Conservation (phyloP, 306 rosid species). For the Rosa persica region DNA sequence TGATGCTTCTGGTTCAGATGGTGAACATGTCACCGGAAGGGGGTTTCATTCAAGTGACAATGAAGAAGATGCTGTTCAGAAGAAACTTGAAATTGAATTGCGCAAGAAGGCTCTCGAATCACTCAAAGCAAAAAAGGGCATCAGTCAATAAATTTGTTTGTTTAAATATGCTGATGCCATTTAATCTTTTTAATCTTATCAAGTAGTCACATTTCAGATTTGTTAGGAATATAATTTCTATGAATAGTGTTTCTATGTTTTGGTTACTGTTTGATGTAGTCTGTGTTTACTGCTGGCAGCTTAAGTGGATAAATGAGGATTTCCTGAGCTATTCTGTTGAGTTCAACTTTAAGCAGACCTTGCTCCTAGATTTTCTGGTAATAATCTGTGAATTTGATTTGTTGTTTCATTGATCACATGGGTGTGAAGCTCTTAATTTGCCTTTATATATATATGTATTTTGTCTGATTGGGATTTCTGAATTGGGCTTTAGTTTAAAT, state of each 20-base stretch:
- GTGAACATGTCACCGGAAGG: slow-evolving; percentile 40
- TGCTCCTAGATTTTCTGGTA: slow-evolving; percentile 51
- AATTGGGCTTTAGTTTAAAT: neutral
- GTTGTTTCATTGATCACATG: slow-evolving; percentile 10
- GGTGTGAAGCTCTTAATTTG: slow-evolving; percentile 3
- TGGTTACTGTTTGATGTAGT: slow-evolving; percentile 35
- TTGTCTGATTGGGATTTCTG: neutral
- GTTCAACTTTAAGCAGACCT: slow-evolving; percentile 47
- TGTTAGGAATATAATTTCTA: slow-evolving; percentile 31
- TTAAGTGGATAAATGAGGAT: slow-evolving; percentile 55
- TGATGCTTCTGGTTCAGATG: slow-evolving; percentile 58
- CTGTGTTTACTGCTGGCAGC: slow-evolving; percentile 55
- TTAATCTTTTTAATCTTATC: neutral
- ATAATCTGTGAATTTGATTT: slow-evolving; percentile 34
- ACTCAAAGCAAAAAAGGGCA: slow-evolving; percentile 57
- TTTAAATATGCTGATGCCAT: slow-evolving; percentile 19
- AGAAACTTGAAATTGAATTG: slow-evolving; percentile 82
- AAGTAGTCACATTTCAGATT: slow-evolving; percentile 23
- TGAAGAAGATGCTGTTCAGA: slow-evolving; percentile 61
- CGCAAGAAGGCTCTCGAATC: slow-evolving; percentile 95
- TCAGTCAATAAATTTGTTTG: slow-evolving; percentile 30
- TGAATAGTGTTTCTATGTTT: slow-evolving; percentile 23
- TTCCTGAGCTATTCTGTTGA: slow-evolving; percentile 48
- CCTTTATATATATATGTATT: neutral
- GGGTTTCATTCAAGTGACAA: slow-evolving; percentile 52